Percentiles rank a stretch among this genome's conserved stretches.
phyloP scores from a whole-genome alignment of 192 early-diverging fungal genomes.

The Spinellus fusiger region DNA sequence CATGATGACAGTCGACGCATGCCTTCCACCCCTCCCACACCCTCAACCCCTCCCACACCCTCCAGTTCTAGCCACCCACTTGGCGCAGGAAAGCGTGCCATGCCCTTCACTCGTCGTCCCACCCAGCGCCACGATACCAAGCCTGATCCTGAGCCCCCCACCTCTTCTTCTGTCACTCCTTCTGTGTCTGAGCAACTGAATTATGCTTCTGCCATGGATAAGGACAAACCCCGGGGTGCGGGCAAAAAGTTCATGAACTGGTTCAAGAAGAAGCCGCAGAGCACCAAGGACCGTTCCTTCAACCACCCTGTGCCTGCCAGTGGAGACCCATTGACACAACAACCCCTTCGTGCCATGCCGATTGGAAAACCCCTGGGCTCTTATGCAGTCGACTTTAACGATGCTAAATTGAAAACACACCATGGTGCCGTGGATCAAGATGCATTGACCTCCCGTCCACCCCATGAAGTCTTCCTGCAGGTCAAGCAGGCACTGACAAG shows the following conservation, averaged over 20 bases:
- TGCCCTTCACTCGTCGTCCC: conserved; percentile 1
- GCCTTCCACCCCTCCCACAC: too few species aligned
- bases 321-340: not conserved
- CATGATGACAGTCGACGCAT: conserved; percentile 1
- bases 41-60: not conserved
- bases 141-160: not conserved
- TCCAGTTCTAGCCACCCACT: not conserved
- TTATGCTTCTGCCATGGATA: not conserved
- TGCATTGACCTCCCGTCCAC: conserved; percentile 58
- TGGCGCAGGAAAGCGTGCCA: not conserved
- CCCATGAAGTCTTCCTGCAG: conserved; percentile 60
- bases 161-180: conserved; percentile 11
- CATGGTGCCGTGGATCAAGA: conserved; percentile 69
- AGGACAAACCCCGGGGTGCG: conserved; percentile 31
- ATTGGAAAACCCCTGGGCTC: conserved; percentile 14
- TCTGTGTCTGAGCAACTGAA: conserved; percentile 22
- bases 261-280: conserved; percentile 57
- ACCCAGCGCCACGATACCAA: not conserved
- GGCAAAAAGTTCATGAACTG: conserved; percentile 73
- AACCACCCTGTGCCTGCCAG: not conserved
- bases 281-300: conserved; percentile 33
- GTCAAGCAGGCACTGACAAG: conserved; percentile 49
- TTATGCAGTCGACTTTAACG: conserved; percentile 18
- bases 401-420: conserved; percentile 57
- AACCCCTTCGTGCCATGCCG: conserved; percentile 8